Conservation (phyloP, 2,329 filamentous ascomycete genomes). For the Sporothrix euskadiensis region DNA sequence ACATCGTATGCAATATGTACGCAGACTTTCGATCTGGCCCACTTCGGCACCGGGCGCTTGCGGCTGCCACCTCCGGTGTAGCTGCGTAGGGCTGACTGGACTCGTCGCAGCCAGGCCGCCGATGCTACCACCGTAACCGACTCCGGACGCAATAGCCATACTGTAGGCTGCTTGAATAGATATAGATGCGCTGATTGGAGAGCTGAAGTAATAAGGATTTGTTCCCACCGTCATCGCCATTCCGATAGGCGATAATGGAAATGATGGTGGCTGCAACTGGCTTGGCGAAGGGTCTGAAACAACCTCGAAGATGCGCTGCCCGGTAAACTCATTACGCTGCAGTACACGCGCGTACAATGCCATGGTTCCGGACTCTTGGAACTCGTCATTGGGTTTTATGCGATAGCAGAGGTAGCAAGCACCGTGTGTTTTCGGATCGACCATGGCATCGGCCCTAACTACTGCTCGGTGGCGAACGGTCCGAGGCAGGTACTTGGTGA, state of each 20-base stretch:
- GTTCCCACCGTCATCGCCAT: neutral
- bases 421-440: neutral
- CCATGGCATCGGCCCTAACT: conserved; percentile 4
- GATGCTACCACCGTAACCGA: neutral
- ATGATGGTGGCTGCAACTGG: conserved; percentile 20
- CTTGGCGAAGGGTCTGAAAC: conserved; percentile 16
- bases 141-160: neutral
- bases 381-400: conserved; percentile 28
- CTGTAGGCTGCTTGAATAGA: neutral
- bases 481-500: conserved; percentile 31
- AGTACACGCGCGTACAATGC: conserved; percentile 26
- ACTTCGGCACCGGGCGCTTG: conserved; percentile 29
- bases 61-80: conserved; percentile 18
- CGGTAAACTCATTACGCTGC: conserved; percentile 30
- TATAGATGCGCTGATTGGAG: neutral
- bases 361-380: conserved; percentile 20
- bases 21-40: conserved; percentile 32
- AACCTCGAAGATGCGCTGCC: conserved; percentile 26
- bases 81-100: neutral
- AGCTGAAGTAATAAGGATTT: neutral
- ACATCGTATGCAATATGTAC: conserved; percentile 33
- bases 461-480: conserved; percentile 25
- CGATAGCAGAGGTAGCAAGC: conserved; percentile 35
- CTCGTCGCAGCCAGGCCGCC: neutral
- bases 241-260: conserved; percentile 17